Base-by-base conservation (phyloP, 1,284 basidiomycete species). In the Fereydounia khargensis region DNA sequence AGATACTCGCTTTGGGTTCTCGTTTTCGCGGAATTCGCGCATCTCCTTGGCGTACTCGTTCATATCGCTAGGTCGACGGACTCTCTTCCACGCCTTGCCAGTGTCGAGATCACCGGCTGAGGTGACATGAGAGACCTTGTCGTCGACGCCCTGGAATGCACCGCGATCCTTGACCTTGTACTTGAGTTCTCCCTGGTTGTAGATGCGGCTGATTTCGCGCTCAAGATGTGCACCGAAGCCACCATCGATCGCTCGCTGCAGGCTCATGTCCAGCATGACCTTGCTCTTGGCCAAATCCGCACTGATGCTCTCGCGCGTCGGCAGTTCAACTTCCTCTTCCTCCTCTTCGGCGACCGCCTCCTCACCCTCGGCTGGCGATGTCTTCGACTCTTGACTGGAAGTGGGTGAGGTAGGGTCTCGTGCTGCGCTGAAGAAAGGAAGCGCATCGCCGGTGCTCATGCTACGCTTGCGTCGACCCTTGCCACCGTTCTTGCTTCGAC, bases 11-110 rank as follows among this genome's bases (percentile, higher is more conserved):
- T 85, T 86, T 16, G 82, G 79, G 52, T 85, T 86, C 48, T 89
- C 86, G 68, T 85, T 84, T 1, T 84, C 82, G 18, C 86, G 83
- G 58, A 87, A 85, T 64, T 88, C 87, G 63, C 82, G 84, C 60
- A 95, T 87, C 74, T 91, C 87, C 62, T 87, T 86, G 20, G 89
- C 84, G 73, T 94, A 91, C 76, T 95, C 89, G 76, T 95, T 91
- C 86, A 96, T 91, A 72, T 97, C 91, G 7, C 89, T 92, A 4
- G 91, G 90, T 20, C 91, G 79, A 47, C 89, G 83, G 32, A 96
- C 84, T 22, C 85, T 81, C 68, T 85, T 83, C 92, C 94, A 97
- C 1, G 91, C 91, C 69, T 84, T 86, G 6, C 88, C 87, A 27
- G 79, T 78, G 65, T 90, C 85, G 20, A 91, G 79, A 74, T 92